Percentiles rank a stretch among this genome's conserved stretches.
These are phyloP conservation scores for Suhomyces emberorum DNA, from an alignment of 805 yeast genomes.

Conservation along the genomic window DNA sequence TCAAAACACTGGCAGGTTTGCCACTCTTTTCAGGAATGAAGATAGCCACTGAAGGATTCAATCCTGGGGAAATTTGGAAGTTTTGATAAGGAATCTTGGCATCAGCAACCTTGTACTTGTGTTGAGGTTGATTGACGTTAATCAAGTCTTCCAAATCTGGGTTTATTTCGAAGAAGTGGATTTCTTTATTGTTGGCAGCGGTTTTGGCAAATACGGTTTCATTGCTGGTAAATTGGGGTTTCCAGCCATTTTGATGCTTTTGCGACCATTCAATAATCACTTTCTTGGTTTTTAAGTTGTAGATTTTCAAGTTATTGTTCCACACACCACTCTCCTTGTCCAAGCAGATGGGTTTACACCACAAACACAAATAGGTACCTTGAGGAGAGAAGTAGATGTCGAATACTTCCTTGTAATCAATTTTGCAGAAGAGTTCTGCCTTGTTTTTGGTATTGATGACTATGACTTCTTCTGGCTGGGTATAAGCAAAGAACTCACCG, in stretches of 20 bases:
- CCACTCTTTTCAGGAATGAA: slow-evolving; percentile 85
- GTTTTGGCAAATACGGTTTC: slow-evolving; percentile 67
- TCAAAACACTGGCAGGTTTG: slow-evolving; percentile 83
- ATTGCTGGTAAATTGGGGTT: slow-evolving; percentile 83
- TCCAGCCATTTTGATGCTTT: slow-evolving; percentile 87
- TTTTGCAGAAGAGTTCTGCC: slow-evolving; percentile 36
- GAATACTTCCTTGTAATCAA: slow-evolving; percentile 64
- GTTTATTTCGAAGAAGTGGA: slow-evolving; percentile 62
- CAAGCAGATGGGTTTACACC: slow-evolving; percentile 79
- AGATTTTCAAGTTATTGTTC: slow-evolving; percentile 76
- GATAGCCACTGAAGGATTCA: slow-evolving; percentile 84
- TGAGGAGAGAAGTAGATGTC: slow-evolving; percentile 87
- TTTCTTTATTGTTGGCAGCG: slow-evolving; percentile 51
- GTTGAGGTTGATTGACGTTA: slow-evolving; percentile 49
- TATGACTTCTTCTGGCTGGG: slow-evolving; percentile 60
- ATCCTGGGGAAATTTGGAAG: slow-evolving; percentile 80
- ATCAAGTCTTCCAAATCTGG: slow-evolving; percentile 23
- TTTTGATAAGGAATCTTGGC: slow-evolving; percentile 48
- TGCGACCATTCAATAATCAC: slow-evolving; percentile 64
- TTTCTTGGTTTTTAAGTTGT: slow-evolving; percentile 49
- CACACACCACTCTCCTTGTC: slow-evolving; percentile 69
- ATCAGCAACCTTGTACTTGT: slow-evolving; percentile 54
- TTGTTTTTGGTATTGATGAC: slow-evolving; percentile 58
- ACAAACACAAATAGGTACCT: slow-evolving; percentile 77
- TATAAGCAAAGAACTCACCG: slow-evolving; percentile 68